These are phyloP conservation scores for Dalechampia spathulata DNA, from an alignment of 441 rosid species.

Conservation along the genomic window DNA sequence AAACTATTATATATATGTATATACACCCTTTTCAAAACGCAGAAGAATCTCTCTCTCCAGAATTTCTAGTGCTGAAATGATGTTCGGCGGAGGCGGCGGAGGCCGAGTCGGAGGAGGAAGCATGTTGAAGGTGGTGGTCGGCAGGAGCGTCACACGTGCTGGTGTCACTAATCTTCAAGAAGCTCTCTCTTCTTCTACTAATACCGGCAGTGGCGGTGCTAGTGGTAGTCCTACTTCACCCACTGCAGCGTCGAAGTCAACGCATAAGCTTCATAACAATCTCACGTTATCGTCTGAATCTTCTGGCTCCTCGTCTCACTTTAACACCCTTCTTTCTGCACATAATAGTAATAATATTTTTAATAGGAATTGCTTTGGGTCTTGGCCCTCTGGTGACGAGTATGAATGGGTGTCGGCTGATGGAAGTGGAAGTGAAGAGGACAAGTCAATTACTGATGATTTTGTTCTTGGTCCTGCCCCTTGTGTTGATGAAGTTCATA, in stretches of 20 bases:
- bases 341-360: no score
- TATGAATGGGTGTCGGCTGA: conserved; percentile 60
- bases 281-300: conserved; percentile 24
- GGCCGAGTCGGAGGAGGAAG: conserved; percentile 49
- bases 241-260: conserved; percentile 22
- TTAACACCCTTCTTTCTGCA: conserved; percentile 23
- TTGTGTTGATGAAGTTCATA: conserved; percentile 68
- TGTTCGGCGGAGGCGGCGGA: conserved; percentile 56
- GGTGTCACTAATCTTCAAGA: conserved; percentile 51
- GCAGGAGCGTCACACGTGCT: conserved; percentile 48
- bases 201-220: no score
- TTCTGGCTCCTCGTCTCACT: conserved; percentile 23
- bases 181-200: conserved; percentile 34
- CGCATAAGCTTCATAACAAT: conserved; percentile 23
- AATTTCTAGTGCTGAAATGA: no score
- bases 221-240: conserved; percentile 22
- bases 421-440: conserved; percentile 34
- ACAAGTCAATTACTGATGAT: conserved; percentile 28
- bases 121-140: conserved; percentile 52
- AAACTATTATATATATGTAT: no score
- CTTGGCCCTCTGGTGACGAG: conserved; percentile 36
- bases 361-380: no score
- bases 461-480: conserved; percentile 62
- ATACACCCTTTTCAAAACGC: no score
- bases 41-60: no score